A percentile compares a stretch with the other conserved stretches of the same genome.
phyloP scores from a whole-genome alignment of 129 eudicot species.

The Lonicera japonica region DNA sequence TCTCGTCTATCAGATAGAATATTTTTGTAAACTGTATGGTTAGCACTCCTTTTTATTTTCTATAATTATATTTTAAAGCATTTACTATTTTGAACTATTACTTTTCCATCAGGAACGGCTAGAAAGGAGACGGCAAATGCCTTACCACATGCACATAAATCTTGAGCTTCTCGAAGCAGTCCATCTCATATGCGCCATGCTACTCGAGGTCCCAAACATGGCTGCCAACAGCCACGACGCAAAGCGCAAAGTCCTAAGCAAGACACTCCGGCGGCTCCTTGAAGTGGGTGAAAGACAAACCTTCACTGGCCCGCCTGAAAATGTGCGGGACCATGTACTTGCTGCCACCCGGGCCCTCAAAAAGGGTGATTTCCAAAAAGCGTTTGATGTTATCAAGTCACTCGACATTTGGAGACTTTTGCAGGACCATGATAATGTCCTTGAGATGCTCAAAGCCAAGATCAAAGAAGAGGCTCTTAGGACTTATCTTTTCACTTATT shows the following conservation, averaged over 20 bases:
- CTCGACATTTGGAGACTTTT: constrained; percentile 81
- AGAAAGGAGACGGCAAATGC: constrained; percentile 96
- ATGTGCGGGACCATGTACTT: constrained; percentile 85
- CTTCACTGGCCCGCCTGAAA: constrained; percentile 90
- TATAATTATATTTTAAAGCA: too few relatives aligned
- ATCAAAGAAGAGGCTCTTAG: constrained; percentile 86
- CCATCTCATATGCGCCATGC: constrained; percentile 85
- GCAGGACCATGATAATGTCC: constrained; percentile 46
- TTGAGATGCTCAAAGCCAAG: constrained; percentile 69
- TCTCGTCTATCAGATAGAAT: too few relatives aligned
- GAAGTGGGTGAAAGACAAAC: constrained; percentile 74
- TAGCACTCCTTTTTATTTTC: too few relatives aligned
- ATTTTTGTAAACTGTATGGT: too few relatives aligned
- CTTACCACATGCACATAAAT: constrained; percentile 97
- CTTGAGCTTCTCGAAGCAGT: constrained; percentile 92
- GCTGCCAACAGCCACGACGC: constrained; percentile 83
- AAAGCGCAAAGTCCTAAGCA: constrained; percentile 74
- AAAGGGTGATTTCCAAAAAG: constrained; percentile 75
- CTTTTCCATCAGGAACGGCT: constrained; percentile 57
- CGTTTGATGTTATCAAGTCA: constrained; percentile 65
- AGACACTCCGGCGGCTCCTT: constrained; percentile 68
- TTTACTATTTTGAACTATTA: neutral
- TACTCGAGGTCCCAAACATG: constrained; percentile 93
- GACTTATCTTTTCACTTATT: constrained; percentile 69
- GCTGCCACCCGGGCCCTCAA: constrained; percentile 86